phyloP scores from a whole-genome alignment of 768 basidiomycete species.

The Erythrobasidium yunnanense region DNA sequence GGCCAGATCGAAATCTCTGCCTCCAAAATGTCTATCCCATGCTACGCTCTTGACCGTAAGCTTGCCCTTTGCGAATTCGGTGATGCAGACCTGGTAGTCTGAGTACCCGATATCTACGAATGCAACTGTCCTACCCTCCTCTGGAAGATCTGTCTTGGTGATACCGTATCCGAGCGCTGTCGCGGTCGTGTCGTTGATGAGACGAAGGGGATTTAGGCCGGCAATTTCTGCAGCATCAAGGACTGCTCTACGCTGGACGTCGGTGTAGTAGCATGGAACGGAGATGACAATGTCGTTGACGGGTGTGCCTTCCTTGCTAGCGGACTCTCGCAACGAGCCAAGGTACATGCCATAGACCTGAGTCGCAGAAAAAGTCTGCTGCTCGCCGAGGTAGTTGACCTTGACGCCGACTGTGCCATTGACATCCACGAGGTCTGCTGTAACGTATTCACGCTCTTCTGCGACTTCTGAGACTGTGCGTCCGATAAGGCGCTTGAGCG shows the following conservation, averaged over 20 bases:
- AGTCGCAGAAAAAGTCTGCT: conserved; percentile 65
- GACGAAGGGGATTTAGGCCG: conserved; percentile 75
- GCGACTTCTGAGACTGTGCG: conserved; percentile 69
- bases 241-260: conserved; percentile 77
- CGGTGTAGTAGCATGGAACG: conserved; percentile 93
- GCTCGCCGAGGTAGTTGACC: conserved; percentile 81
- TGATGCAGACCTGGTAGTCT: conserved; percentile 69
- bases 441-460: conserved; percentile 81
- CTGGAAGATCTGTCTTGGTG: conserved; percentile 91
- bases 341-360: conserved; percentile 87
- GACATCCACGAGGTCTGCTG: conserved; percentile 73
- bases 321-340: conserved; percentile 78
- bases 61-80: conserved; percentile 89
- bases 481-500: conserved; percentile 79
- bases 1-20: conserved; percentile 88
- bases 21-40: conserved; percentile 86
- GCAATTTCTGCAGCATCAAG: conserved; percentile 83
- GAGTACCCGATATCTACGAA: conserved; percentile 96
- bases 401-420: conserved; percentile 71
- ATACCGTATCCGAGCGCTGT: conserved; percentile 95
- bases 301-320: conserved; percentile 64
- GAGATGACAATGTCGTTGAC: conserved; percentile 91
- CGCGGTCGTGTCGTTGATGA: conserved; percentile 96
- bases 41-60: conserved; percentile 75
- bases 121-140: conserved; percentile 69